Conservation (phyloP, 805 yeast genomes). For the Sugiyamaella smithiae region DNA sequence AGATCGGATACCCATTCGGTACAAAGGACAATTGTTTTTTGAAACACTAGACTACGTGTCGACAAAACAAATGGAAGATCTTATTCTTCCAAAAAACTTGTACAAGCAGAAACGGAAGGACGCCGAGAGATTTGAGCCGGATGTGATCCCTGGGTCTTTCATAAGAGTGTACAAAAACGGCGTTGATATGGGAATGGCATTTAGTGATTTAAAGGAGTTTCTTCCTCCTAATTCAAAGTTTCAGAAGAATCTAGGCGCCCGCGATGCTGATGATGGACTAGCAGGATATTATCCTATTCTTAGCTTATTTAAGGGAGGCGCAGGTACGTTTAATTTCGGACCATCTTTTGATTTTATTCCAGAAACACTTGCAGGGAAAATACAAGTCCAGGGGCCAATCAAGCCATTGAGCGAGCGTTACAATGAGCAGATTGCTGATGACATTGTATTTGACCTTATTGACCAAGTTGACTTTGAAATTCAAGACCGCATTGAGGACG, state of each 20-base stretch:
- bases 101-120: slow-evolving; percentile 24
- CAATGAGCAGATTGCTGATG: slow-evolving; percentile 71
- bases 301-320: slow-evolving; percentile 77
- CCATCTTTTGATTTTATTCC: slow-evolving; percentile 55
- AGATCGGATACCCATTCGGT: slow-evolving; percentile 85
- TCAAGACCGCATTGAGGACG: slow-evolving; percentile 16
- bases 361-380: slow-evolving; percentile 23
- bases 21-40: slow-evolving; percentile 70
- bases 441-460: slow-evolving; percentile 73
- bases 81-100: slow-evolving; percentile 41
- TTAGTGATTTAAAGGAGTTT: slow-evolving; percentile 67
- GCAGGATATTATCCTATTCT: slow-evolving; percentile 91
- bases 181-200: slow-evolving; percentile 56
- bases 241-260: slow-evolving; percentile 26
- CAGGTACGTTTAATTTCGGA: slow-evolving; percentile 66
- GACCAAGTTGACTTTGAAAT: slow-evolving; percentile 68
- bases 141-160: slow-evolving; percentile 42
- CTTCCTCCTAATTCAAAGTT: slow-evolving; percentile 69
- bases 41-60: slow-evolving; percentile 81
- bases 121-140: slow-evolving; percentile 29
- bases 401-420: slow-evolving; percentile 59
- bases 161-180: slow-evolving; percentile 81
- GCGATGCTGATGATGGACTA: slow-evolving; percentile 65
- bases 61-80: slow-evolving; percentile 68
- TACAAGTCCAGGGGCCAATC: slow-evolving; percentile 28